Conservation (phyloP, 2,329 filamentous ascomycete genomes). For the Pyricularia grisea region DNA sequence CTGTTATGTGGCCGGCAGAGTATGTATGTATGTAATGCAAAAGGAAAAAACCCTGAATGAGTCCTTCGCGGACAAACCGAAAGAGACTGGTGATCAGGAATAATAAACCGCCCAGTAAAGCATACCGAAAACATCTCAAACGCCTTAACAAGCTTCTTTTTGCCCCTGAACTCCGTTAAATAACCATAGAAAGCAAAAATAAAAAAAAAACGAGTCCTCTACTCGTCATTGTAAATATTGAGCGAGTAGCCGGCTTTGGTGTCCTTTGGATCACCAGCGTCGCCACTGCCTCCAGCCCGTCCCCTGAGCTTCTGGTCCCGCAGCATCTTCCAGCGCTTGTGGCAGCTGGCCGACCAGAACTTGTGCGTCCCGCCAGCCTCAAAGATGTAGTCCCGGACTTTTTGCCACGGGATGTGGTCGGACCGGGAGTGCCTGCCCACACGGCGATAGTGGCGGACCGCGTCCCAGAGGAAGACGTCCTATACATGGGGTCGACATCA, state of each 20-base stretch:
- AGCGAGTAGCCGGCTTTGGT: not conserved
- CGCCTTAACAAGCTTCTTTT: not conserved
- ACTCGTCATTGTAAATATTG: not conserved
- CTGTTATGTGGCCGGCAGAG: too few species aligned
- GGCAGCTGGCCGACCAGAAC: conserved; percentile 50
- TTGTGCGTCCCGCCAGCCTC: conserved; percentile 44
- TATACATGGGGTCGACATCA: conserved; percentile 13
- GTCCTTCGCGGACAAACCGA: too few species aligned
- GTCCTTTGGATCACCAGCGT: not conserved
- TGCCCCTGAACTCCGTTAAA: too few species aligned
- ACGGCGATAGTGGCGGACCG: conserved; percentile 27
- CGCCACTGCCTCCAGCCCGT: not conserved
- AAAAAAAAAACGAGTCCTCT: not conserved
- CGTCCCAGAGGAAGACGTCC: conserved; percentile 34
- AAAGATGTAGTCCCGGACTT: conserved; percentile 43
- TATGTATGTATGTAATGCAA: too few species aligned
- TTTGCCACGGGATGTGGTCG: conserved; percentile 44
- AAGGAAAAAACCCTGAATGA: too few species aligned
- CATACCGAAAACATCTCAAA: not conserved
- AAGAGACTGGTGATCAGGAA: too few species aligned
- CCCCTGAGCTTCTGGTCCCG: conserved; percentile 10
- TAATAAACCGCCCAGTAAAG: too few species aligned
- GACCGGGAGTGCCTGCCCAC: conserved; percentile 16
- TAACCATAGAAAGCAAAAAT: not conserved
- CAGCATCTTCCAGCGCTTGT: conserved; percentile 46